A percentile compares a stretch with the other conserved stretches of the same genome.
phyloP scores from a whole-genome alignment of 371 early-diverging fungal species.

The Chytridiales sp. region DNA sequence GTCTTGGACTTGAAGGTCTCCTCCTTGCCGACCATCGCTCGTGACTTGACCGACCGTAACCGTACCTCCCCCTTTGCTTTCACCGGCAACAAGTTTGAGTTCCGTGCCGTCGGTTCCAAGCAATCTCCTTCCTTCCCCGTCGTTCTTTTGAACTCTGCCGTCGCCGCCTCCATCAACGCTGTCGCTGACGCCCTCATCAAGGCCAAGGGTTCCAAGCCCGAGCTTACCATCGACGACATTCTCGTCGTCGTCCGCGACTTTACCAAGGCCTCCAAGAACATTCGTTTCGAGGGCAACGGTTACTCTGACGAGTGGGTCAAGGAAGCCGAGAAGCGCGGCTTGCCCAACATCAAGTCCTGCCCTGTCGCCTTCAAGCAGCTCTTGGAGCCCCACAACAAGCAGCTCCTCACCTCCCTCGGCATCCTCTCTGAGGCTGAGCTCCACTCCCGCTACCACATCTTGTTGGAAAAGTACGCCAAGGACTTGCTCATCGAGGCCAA shows the following conservation, averaged over 20 bases:
- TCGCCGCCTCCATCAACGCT: slow-evolving; percentile 77
- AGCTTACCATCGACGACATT: slow-evolving; percentile 82
- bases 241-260: slow-evolving; percentile 80
- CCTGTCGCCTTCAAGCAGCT: slow-evolving; percentile 86
- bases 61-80: slow-evolving; percentile 98
- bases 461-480: slow-evolving; percentile 94
- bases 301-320: slow-evolving; percentile 68
- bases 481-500: slow-evolving; percentile 92
- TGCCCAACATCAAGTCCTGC: slow-evolving; percentile 86
- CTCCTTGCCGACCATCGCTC: slow-evolving; percentile 84
- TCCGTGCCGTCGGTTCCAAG: slow-evolving; percentile 98
- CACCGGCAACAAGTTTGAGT: slow-evolving; percentile 99
- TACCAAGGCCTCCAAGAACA: slow-evolving; percentile 76
- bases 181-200: slow-evolving; percentile 69
- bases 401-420: slow-evolving; percentile 76
- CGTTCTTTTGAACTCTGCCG: slow-evolving; percentile 88
- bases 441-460: slow-evolving; percentile 88
- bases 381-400: slow-evolving; percentile 63
- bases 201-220: slow-evolving; percentile 75
- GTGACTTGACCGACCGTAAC: slow-evolving; percentile 98
- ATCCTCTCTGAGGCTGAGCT: slow-evolving; percentile 88
- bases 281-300: slow-evolving; percentile 97
- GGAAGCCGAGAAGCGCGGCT: slow-evolving; percentile 73
- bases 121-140: slow-evolving; percentile 96
- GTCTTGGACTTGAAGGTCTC: slow-evolving; percentile 93